A percentile compares a stretch with the other conserved stretches of the same genome.
Evolutionary conservation across 306 rosid genomes (phyloP).

Genomic region (Vigna radiata): DNA sequence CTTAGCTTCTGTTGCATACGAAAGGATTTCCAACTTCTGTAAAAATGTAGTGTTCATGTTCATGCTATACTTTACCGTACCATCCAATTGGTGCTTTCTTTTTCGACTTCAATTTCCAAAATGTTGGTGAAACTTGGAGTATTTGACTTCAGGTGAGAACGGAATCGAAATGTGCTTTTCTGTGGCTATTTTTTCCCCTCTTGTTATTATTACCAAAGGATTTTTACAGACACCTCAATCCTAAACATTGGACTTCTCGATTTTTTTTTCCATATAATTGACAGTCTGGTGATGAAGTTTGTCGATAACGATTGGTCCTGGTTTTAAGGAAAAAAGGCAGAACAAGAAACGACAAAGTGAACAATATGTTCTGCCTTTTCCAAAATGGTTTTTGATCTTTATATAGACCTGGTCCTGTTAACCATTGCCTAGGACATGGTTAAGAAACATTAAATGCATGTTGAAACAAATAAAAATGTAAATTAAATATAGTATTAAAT

Average conservation of each 20-base stretch:
- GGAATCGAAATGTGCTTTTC: background rate
- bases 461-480: no score
- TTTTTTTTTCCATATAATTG: background rate
- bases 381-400: background rate
- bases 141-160: background rate
- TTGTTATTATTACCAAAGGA: background rate
- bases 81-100: conserved; percentile 27
- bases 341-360: conserved; percentile 22
- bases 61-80: conserved; percentile 7
- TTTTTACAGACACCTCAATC: background rate
- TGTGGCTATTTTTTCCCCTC: background rate
- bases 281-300: conserved; percentile 1
- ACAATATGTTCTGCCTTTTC: background rate
- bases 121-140: conserved; percentile 5
- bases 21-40: conserved; percentile 53
- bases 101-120: conserved; percentile 9
- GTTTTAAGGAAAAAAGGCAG: background rate
- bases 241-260: background rate
- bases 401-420: no score
- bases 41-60: conserved; percentile 38
- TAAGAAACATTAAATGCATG: no score
- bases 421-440: no score
- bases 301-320: background rate
- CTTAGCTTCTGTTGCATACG: conserved; percentile 45
- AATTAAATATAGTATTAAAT: no score